Evolutionary conservation across 371 early-diverging fungal species (phyloP).

Genomic region (Gilbertella persicaria): DNA sequence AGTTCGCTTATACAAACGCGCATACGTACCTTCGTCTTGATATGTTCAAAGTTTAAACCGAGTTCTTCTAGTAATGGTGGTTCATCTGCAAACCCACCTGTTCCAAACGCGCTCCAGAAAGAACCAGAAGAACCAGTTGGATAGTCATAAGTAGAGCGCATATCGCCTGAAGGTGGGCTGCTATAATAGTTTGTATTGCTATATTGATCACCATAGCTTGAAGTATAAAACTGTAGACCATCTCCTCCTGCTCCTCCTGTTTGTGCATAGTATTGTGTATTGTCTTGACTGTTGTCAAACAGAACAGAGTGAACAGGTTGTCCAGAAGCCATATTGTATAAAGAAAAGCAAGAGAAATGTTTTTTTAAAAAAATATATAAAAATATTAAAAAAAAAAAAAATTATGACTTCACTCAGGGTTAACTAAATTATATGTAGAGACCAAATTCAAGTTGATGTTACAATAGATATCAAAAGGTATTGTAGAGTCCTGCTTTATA

Average conservation of each 20-base stretch:
- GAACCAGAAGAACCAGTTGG: constrained; percentile 31
- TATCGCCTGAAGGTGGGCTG: constrained; percentile 49
- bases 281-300: constrained; percentile 47
- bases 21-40: constrained; percentile 65
- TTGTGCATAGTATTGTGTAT: constrained; percentile 33
- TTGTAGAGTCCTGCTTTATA: no score
- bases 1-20: background rate
- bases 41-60: constrained; percentile 90
- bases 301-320: constrained; percentile 58
- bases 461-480: no score
- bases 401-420: no score
- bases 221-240: constrained; percentile 69
- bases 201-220: constrained; percentile 58
- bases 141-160: constrained; percentile 54
- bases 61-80: constrained; percentile 92
- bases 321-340: constrained; percentile 33
- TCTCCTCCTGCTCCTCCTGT: constrained; percentile 34
- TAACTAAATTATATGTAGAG: no score
- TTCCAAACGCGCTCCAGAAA: constrained; percentile 74
- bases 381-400: no score
- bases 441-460: no score
- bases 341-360: no score
- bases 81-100: constrained; percentile 88
- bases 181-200: constrained; percentile 44
- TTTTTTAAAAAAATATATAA: background rate